A percentile compares a stretch with the other conserved stretches of the same genome.
These are phyloP conservation scores for Coemansia sp. DNA, from an alignment of 192 early-diverging fungal genomes.

Conservation along the genomic window DNA sequence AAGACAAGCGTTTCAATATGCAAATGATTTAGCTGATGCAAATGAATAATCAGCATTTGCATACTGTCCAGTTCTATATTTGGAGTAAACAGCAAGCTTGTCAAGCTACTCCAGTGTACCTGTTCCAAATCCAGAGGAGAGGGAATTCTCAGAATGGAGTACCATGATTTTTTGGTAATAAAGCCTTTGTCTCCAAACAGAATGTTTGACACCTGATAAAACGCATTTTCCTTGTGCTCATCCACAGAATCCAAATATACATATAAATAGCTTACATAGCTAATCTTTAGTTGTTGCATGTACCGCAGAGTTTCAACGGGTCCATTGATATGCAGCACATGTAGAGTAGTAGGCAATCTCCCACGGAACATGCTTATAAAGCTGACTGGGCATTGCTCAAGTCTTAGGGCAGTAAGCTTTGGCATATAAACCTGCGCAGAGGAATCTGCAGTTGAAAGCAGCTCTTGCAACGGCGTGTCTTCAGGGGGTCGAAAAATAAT, in stretches of 20 bases:
- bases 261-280: background rate
- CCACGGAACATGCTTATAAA: background rate
- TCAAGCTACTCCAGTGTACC: background rate
- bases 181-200: background rate
- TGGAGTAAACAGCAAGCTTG: background rate
- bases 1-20: background rate
- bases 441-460: background rate
- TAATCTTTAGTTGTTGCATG: background rate
- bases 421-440: background rate
- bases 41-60: background rate
- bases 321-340: background rate
- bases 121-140: background rate
- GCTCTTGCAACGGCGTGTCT: background rate
- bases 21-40: background rate
- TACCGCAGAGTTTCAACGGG: background rate
- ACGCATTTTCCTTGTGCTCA: background rate
- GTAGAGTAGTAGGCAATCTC: background rate
- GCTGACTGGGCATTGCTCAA: background rate
- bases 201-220: background rate
- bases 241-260: background rate
- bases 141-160: background rate
- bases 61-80: background rate
- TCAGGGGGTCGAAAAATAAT: background rate
- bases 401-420: background rate
- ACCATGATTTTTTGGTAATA: background rate